Evolutionary conservation across 2,329 filamentous ascomycete genomes (phyloP), one percentile per base, ranked within the genome.

Genomic region (Curvularia verruculosa): DNA sequence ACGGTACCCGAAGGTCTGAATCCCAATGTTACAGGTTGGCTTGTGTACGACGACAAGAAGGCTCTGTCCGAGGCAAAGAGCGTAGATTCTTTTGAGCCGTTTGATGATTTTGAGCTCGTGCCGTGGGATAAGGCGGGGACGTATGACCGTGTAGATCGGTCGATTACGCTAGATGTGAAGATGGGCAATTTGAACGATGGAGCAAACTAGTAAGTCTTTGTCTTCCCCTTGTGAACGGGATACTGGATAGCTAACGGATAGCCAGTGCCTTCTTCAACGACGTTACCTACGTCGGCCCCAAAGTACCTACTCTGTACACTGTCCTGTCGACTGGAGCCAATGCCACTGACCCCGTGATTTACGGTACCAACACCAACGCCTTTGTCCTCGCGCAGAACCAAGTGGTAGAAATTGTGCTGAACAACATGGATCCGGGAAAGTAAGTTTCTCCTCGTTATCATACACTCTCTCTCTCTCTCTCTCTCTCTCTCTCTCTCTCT

Each of bases 301-400:
- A 91, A 72, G 91, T 96, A 0, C 92, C 92, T 0, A 87, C 89
- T 0, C 81, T 96, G 0, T 96, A 92, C 80, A 91, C 89, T 0
- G 90, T 84, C 1, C 80, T 96, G 3, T 86, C 85, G 3, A 84
- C 85, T 34, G 79, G 80, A n/a, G 75, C 78, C 6, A 83, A 82
- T 57, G 75, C 75, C 2, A 77, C 76, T 3, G 77, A 81, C 54
- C 70, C 75, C 13, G 58, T 63, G 13, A 75, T 80, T 23, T 81
- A 84, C 57, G 85, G 85, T 21, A 75, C 80, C 12, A 83, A 86
- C 69, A 80, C 80, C 3, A 80, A 81, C 40, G 77, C 82, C 1
- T 83, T 91, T 65, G 81, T 96, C 3, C 82, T 96, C 12, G 80
- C 87, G 26, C 84, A 88, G 60, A 84, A 84, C 54, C 77, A 86